phyloP scores from a whole-genome alignment of 164 flowering plant species.

The Sedum album region DNA sequence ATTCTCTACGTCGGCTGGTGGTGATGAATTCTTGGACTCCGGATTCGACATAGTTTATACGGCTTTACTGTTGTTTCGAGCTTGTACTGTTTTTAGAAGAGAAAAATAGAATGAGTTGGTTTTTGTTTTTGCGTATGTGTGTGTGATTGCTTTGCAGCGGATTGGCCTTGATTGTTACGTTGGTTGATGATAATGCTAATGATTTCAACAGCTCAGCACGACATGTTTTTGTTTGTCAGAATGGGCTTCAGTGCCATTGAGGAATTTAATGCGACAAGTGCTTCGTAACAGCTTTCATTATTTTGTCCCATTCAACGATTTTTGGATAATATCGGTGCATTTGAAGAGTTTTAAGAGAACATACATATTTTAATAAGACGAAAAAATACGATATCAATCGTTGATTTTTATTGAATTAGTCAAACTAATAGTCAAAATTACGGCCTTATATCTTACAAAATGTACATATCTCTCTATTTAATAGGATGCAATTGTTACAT shows the following conservation, averaged over 20 bases:
- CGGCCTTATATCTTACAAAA: too few relatives aligned
- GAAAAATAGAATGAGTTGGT: neutral
- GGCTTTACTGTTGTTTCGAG: neutral
- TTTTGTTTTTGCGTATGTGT: neutral
- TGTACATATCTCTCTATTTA: too few relatives aligned
- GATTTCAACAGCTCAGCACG: neutral
- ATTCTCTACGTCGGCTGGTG: conserved; percentile 7
- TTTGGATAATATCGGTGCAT: too few relatives aligned
- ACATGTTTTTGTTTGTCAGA: neutral
- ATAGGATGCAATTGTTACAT: too few relatives aligned
- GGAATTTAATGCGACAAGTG: too few relatives aligned
- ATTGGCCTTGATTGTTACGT: neutral
- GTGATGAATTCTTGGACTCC: neutral
- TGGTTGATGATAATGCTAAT: neutral
- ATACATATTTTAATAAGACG: too few relatives aligned
- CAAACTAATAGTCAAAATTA: too few relatives aligned
- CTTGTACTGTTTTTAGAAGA: neutral
- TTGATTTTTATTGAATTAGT: too few relatives aligned
- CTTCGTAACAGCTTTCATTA: too few relatives aligned
- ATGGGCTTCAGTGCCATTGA: neutral
- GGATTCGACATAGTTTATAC: neutral
- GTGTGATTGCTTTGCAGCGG: neutral
- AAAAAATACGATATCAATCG: too few relatives aligned
- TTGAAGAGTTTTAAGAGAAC: too few relatives aligned
- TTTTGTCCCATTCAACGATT: too few relatives aligned